A percentile compares a stretch with the other conserved stretches of the same genome.
Evolutionary conservation across 140 eudicot genomes (phyloP).

Genomic region (Anethum foeniculum): DNA sequence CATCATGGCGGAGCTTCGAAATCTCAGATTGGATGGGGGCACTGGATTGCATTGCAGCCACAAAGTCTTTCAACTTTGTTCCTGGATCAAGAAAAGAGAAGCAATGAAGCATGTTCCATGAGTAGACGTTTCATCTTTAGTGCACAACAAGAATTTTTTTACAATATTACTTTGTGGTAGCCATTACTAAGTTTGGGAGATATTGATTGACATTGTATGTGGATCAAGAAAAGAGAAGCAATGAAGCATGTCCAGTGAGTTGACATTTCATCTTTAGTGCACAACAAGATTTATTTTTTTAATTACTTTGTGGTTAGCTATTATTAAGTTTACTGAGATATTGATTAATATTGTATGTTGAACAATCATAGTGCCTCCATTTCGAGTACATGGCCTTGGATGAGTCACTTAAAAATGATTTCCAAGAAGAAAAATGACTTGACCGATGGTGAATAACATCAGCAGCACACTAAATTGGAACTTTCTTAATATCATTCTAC

Average conservation of each 20-base stretch:
- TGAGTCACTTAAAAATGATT: not conserved
- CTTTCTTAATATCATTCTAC: not conserved
- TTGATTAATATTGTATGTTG: not conserved
- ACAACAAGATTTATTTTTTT: not conserved
- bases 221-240: constrained; percentile 14
- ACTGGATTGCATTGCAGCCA: constrained; percentile 62
- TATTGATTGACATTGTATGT: constrained; percentile 1
- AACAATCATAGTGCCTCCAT: not conserved
- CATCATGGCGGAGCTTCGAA: constrained; percentile 73
- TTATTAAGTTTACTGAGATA: not conserved
- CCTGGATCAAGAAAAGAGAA: constrained; percentile 37
- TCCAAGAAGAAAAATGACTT: not conserved
- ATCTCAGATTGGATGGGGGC: constrained; percentile 53
- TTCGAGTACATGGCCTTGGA: not conserved
- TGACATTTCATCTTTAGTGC: not conserved
- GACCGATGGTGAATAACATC: not conserved
- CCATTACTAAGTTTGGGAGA: not conserved
- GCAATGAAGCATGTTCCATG: constrained; percentile 7
- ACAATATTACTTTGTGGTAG: not conserved
- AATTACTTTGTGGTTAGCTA: not conserved
- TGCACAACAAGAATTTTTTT: not conserved
- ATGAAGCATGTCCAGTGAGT: not conserved
- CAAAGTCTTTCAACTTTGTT: constrained; percentile 94
- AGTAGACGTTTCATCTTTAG: not conserved
- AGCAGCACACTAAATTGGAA: not conserved